Evolutionary conservation across 148 eudicot genomes (phyloP), one percentile per base, ranked within the genome.

Genomic region (Polygonum aviculare): DNA sequence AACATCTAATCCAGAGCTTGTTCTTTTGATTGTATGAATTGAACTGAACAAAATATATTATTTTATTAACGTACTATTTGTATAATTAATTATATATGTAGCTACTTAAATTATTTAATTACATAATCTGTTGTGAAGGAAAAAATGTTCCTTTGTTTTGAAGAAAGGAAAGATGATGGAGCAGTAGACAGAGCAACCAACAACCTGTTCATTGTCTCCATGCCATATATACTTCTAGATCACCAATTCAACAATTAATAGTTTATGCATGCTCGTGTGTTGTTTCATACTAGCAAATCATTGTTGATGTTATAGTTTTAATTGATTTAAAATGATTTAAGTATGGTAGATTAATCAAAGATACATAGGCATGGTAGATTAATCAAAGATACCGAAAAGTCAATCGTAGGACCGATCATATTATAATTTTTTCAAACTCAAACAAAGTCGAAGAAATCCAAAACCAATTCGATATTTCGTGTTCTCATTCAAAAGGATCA

Each of bases 11-110:
- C 11, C 4, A 67, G 72, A 5, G 19, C 21, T 67, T 67, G 45
- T 67, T 67, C 72, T 36, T 67, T 19, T 35, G 45, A 67, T 67
- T 45, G 38, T 38, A 67, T 67, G 3, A 67, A 67, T 67, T 67
- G 72, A 67, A 67, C 72, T 67, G 45, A 35, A 38, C 16, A 67
- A 14, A 8, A 35, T 22, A 22, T 35, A 65, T 65, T 65, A 62
- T 31, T 63, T 63, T 33, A 57, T 57, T n/a, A 57, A 19, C 11
- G 31, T 26, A 26, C 31, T 26, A 26, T 26, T 26, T 26, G 31
- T 26, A 26, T 26, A 26, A 26, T 26, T 26, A 26, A 26, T 26
- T 26, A 26, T 26, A 26, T 26, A 26, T 26, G 31, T 26, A 26
- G 31, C 31, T 26, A 26, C 31, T 26, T 26, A 26, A 26, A 26